phyloP scores from a whole-genome alignment of 805 yeast species.

The Saccharomycopsis sp. region DNA sequence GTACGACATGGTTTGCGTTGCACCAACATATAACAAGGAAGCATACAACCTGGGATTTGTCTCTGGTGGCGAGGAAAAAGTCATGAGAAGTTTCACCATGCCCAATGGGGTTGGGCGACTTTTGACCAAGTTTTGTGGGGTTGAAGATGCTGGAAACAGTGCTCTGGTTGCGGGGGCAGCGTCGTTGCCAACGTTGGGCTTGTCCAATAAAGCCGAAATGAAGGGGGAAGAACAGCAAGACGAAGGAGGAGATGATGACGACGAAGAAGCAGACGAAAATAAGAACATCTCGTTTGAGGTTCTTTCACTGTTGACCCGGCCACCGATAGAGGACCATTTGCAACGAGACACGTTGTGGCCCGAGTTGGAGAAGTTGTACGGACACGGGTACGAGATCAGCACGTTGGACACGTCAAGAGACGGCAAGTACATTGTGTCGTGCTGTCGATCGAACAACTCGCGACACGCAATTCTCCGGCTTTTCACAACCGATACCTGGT shows the following conservation, averaged over 20 bases:
- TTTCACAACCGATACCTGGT: constrained; percentile 54
- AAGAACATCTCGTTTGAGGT: constrained; percentile 38
- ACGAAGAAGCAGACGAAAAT: constrained; percentile 24
- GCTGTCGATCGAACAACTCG: constrained; percentile 81
- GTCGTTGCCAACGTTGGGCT: constrained; percentile 83
- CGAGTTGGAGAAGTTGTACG: constrained; percentile 87
- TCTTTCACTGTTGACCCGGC: constrained; percentile 37
- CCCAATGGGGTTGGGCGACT: constrained; percentile 69
- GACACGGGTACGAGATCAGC: constrained; percentile 93
- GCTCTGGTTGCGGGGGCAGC: no score
- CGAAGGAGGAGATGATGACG: constrained; percentile 29
- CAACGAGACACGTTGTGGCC: constrained; percentile 94
- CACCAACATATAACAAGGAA: constrained; percentile 34
- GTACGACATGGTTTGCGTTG: constrained; percentile 83
- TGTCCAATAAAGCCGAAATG: constrained; percentile 80
- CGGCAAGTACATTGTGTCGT: constrained; percentile 62
- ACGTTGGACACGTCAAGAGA: constrained; percentile 65
- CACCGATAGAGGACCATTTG: constrained; percentile 85
- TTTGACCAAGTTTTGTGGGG: constrained; percentile 45
- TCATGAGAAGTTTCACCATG: constrained; percentile 78
- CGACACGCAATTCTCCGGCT: constrained; percentile 81
- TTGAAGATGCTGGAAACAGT: constrained; percentile 42
- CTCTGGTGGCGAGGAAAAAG: constrained; percentile 95
- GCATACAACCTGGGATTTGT: constrained; percentile 57
- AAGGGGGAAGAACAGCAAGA: constrained; percentile 28